Base-by-base conservation (phyloP, 306 rosid species). In the Leucaena leucocephala region DNA sequence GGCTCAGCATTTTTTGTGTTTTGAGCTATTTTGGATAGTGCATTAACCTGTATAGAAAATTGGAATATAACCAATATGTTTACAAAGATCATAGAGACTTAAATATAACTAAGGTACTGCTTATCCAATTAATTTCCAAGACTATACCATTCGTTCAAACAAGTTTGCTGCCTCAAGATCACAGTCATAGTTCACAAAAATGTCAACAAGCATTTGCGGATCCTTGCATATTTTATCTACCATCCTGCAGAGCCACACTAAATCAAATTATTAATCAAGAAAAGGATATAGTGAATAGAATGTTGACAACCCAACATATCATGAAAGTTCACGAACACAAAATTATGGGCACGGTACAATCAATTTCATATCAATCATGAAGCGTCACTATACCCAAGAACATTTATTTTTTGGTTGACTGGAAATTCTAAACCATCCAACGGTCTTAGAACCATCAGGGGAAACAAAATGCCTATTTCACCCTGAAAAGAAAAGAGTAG, bases 151-250 rank as follows among this genome's bases (percentile, higher is more conserved):
- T 81, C 98, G 90, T 86, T 96, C 99, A 90, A 96, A 96, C 86
- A 96, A 87, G 82, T 96, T 96, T 55, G 98, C 94, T 22, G 98
- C 98, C 88, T 96, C 96, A 74, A 96, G 96, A 90, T 93, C 99
- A 89, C 99, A 96, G 80, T 96, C 99, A 82, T 96, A 96, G 89
- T 96, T 96, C 85, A 96, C 98, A 81, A 93, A 96, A 79, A 96
- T 89, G 87, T 96, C 99, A 79, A 96, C 98, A 82, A 96, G 99
- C 91, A 96, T 91, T 83, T 96, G 98, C 1, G 99, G 91, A 85
- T 96, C 98, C 88, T 87, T 96, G 64, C 98, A 91, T 72, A 96
- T 89, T 85, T 89, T 96, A 86, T 96, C 98, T 83, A 96, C 84
- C 97, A 96, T 90, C 96, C 99, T 96, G 90, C 86, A 90, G 84